Evolutionary conservation across 1,284 basidiomycete species (phyloP).

Genomic region (Schizophyllum commune): DNA sequence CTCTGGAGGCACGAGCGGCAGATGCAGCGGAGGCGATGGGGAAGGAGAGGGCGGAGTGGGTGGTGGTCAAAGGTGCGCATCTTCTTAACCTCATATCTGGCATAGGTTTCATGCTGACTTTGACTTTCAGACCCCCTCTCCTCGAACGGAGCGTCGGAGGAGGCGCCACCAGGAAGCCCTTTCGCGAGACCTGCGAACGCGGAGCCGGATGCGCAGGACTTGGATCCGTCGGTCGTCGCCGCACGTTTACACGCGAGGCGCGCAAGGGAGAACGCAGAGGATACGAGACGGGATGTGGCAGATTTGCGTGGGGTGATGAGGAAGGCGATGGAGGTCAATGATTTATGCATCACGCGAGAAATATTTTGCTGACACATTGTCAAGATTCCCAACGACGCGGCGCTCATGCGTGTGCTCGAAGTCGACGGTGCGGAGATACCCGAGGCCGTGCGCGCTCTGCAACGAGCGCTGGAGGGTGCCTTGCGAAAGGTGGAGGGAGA

Average conservation of each 20-base stretch:
- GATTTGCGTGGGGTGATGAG: constrained; percentile 54
- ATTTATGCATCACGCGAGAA: background rate
- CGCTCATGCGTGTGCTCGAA: constrained; percentile 44
- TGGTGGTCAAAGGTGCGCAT: background rate
- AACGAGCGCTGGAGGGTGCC: constrained; percentile 54
- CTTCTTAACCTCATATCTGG: background rate
- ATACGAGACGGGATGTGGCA: constrained; percentile 44
- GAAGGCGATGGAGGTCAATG: constrained; percentile 45
- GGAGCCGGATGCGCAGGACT: constrained; percentile 1
- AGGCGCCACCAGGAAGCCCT: background rate
- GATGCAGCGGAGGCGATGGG: background rate
- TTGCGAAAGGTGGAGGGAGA: background rate
- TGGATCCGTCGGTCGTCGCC: constrained; percentile 15
- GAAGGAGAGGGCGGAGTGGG: background rate
- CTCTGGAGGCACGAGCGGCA: background rate
- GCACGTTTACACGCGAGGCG: constrained; percentile 29
- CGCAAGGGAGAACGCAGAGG: constrained; percentile 44
- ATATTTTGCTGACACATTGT: background rate
- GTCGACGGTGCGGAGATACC: constrained; percentile 64
- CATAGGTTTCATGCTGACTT: background rate
- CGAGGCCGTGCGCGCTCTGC: constrained; percentile 72
- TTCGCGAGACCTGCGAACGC: background rate
- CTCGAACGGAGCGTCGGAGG: background rate
- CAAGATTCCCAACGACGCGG: constrained; percentile 7
- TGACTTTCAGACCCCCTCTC: background rate